Base-by-base conservation (phyloP, 129 eudicot species). In the Artemisia argyi region DNA sequence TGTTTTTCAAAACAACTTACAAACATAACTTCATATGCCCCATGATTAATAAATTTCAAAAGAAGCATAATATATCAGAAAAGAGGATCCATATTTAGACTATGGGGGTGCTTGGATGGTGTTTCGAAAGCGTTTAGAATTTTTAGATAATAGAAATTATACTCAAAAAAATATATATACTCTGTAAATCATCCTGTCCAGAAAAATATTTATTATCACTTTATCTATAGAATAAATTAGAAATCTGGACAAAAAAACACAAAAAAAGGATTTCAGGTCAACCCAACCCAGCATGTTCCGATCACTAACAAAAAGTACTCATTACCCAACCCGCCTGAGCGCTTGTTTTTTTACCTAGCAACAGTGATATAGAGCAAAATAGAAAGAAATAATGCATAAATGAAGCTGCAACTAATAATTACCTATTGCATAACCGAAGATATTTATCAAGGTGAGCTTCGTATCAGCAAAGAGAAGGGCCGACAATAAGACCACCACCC, bases 381-480 rank as follows among this genome's bases (percentile, higher is more conserved):
- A 16, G 6, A 13, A 56, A 20, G 52, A 73, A 52, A n/a, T 32
- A 9, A 56, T 13, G 1, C 2, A 53, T 28, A 18, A 30, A 67
- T 54, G 30, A 78, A 82, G 57, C 54, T 39, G 20, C 46, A 14
- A 68, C 55, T 0, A 24, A 75, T 0, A 24, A 75, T 90, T 86
- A 94, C 97, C 99, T 61, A 94, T 87, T 47, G 89, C 99, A 85
- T 94, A 94, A 69, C 99, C 99, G 59, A 78, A 75, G 44, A 94
- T 85, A 81, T 94, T 90, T 11, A 94, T 90, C 51, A 85, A 49
- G 50, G 99, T 94, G 71, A 94, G 85, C 81, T 88, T 90, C 53
- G 97, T 90, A 76, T 94, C 97, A 5, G 97, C 99, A 78, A 94
- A 94, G 35, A 94, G 87, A 71, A 94, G 86, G 42, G 99, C 97